Conservation (phyloP, 2,329 filamentous ascomycete genomes). For the Cryphonectria parasitica region DNA sequence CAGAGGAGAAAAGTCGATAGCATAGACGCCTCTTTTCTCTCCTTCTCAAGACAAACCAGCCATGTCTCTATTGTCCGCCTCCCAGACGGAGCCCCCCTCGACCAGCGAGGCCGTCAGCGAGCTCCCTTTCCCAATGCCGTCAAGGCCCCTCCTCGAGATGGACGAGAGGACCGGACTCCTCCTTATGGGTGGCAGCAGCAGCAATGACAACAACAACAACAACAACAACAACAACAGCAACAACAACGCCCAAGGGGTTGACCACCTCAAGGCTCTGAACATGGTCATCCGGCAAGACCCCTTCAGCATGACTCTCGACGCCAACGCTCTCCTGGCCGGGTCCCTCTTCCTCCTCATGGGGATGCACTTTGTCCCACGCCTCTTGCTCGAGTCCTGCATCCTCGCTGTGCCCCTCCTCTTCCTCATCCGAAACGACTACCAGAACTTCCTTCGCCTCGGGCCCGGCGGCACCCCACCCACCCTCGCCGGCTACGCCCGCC, state of each 20-base stretch:
- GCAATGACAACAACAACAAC: conserved; percentile 18
- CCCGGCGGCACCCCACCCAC: conserved; percentile 81
- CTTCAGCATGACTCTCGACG: conserved; percentile 58
- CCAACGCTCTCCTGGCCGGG: conserved; percentile 50
- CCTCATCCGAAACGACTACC: conserved; percentile 71
- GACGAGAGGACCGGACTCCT: not conserved
- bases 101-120: not conserved
- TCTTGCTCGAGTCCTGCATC: conserved; percentile 54
- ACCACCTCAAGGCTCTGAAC: conserved; percentile 39
- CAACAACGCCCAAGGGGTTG: conserved; percentile 10
- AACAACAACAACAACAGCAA: conserved; percentile 21
- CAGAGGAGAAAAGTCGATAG: not conserved
- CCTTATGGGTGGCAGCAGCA: conserved; percentile 1
- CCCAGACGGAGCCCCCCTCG: conserved; percentile 13
- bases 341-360: conserved; percentile 52
- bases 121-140: not conserved
- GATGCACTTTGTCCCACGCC: conserved; percentile 55
- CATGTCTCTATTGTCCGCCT: conserved; percentile 16
- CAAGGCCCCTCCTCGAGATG: conserved; percentile 5
- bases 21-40: not conserved
- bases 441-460: conserved; percentile 75
- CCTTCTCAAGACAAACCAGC: not conserved
- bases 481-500: conserved; percentile 70
- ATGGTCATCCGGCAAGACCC: conserved; percentile 54
- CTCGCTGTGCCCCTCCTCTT: conserved; percentile 52